Percentiles rank a stretch among this genome's conserved stretches.
phyloP scores from a whole-genome alignment of 2,329 filamentous ascomycete species.

The Acephala macrosclerotiorum region DNA sequence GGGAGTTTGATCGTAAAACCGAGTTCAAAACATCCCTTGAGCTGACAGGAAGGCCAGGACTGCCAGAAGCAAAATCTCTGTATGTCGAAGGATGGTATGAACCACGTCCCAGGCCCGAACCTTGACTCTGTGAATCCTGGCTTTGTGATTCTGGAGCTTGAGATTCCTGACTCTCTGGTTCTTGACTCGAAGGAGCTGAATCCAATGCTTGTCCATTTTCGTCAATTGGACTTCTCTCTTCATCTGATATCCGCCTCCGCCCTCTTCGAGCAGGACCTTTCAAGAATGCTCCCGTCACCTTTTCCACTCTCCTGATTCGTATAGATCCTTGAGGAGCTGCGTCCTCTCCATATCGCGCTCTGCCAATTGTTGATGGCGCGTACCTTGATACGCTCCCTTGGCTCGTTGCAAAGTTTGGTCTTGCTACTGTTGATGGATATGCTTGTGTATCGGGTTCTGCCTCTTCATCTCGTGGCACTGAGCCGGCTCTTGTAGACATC shows the following conservation, averaged over 20 bases:
- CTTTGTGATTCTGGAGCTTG: conserved; percentile 21
- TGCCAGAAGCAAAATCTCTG: conserved; percentile 57
- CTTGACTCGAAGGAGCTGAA: conserved; percentile 41
- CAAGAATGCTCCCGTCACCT: conserved; percentile 78
- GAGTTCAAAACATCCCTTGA: conserved; percentile 45
- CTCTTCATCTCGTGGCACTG: conserved; percentile 35
- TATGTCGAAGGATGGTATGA: conserved; percentile 37
- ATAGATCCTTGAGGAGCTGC: conserved; percentile 74
- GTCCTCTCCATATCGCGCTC: conserved; percentile 66
- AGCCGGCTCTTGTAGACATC: conserved; percentile 36
- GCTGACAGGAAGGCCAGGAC: conserved; percentile 57
- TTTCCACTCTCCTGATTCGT: conserved; percentile 78
- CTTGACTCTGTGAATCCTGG: conserved; percentile 15
- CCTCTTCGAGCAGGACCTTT: conserved; percentile 82
- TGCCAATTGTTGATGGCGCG: conserved; percentile 55
- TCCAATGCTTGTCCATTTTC: conserved; percentile 43
- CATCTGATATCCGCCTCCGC: conserved; percentile 63
- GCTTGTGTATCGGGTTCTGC: conserved; percentile 36
- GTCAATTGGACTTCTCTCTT: conserved; percentile 50
- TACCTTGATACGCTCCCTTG: conserved; percentile 62
- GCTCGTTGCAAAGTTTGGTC: conserved; percentile 54
- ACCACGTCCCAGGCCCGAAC: conserved; percentile 42
- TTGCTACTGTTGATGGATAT: conserved; percentile 55
- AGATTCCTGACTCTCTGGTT: conserved; percentile 38
- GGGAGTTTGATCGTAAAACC: conserved; percentile 40